Evolutionary conservation across 352 stramenopile genomes (phyloP), one percentile per base, ranked within the genome.

Genomic region (Phytophthora brassicae): DNA sequence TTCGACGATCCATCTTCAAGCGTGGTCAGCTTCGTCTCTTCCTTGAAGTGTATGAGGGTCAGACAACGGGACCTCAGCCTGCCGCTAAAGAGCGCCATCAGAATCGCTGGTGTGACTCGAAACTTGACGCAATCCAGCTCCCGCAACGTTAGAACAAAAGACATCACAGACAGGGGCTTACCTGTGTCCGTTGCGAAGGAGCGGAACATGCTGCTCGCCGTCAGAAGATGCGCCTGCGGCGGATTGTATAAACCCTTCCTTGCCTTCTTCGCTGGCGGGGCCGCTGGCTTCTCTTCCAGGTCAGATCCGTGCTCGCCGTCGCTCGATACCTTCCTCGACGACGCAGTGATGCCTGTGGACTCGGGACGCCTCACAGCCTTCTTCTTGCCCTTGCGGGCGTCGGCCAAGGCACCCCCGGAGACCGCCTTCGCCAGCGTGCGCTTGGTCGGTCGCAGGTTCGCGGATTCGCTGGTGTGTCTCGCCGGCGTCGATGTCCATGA

Each of bases 21-120:
- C 26, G 26, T 31, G 4, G 4, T 8, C 26, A 31, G 8, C 26
- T 31, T 8, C 4, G 26, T 9, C 26, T 4, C 4, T 31, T 31
- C 26, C 26, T 31, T 31, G 26, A 31, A 31, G 26, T 31, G 26
- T 8, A 31, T 31, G 26, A 31, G 4, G 26, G 26, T 31, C 26
- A 31, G 26, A 4, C 26, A 4, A 31, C 26, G 28, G 1, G 54
- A 60, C 0, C 54, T 48, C 0, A 65, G 24, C 5, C 46, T 36
- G 2, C 38, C 52, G 16, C 45, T 63, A 47, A 68, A 63, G 9
- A 64, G 47, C 0, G 47, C 54, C 53, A 69, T 60, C 23, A 64
- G 28, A 2, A 64, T 47, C 1, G 42, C 23, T 2, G 48, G 47
- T 2, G 53, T 45, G 1, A 16, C 31, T 49, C 48, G 26, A 20